Evolutionary conservation across 495 filamentous ascomycete species (phyloP).

Genomic region (Hyaloscypha finlandica): DNA sequence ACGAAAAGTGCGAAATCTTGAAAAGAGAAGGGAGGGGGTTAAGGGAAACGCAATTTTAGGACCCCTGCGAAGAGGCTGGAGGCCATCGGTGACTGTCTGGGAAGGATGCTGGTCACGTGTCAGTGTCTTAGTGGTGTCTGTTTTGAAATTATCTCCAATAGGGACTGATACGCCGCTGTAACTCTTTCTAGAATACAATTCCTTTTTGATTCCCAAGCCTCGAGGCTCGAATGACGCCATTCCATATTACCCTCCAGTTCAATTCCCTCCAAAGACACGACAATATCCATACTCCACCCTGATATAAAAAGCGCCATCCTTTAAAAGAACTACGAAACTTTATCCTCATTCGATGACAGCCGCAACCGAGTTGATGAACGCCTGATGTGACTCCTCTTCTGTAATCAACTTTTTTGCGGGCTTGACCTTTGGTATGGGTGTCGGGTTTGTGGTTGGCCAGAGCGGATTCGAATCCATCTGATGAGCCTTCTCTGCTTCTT

Average conservation of each 20-base stretch:
- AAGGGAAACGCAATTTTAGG: not conserved
- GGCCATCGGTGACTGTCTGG: not conserved
- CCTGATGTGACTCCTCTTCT: constrained; percentile 51
- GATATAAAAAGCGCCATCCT: constrained; percentile 3
- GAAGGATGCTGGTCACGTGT: not conserved
- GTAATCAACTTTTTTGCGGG: constrained; percentile 34
- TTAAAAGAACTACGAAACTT: not conserved
- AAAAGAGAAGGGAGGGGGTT: no score
- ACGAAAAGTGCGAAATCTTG: no score
- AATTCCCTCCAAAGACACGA: not conserved
- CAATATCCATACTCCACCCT: constrained; percentile 9
- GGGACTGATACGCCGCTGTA: not conserved
- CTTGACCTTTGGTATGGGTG: constrained; percentile 34
- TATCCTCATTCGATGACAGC: not conserved
- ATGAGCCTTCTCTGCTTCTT: constrained; percentile 20
- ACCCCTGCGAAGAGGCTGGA: not conserved
- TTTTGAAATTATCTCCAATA: not conserved
- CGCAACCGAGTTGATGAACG: constrained; percentile 39
- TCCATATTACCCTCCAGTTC: not conserved
- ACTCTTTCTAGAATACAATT: not conserved
- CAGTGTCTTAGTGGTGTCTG: not conserved
- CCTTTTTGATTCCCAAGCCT: constrained; percentile 1
- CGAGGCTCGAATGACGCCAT: not conserved
- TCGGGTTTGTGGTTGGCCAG: constrained; percentile 43
- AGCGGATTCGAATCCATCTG: constrained; percentile 35